Percentiles rank a stretch among this genome's conserved stretches.
phyloP scores from a whole-genome alignment of 2,329 filamentous ascomycete genomes.

The Diaporthe sp. region DNA sequence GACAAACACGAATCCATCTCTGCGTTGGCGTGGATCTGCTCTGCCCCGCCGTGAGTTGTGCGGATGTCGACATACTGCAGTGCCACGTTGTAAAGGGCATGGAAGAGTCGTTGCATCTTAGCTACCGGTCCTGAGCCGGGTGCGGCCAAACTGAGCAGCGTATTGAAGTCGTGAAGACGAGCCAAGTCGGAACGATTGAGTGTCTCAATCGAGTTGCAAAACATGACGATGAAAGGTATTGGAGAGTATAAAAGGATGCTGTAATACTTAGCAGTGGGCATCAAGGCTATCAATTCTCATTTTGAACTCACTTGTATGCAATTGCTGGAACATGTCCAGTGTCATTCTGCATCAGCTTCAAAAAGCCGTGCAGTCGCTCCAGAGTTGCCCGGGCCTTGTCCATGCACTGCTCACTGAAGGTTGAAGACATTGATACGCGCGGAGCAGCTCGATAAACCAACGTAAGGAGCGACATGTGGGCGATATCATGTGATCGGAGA shows the following conservation, averaged over 20 bases:
- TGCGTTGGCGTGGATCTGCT: not conserved
- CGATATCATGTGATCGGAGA: not conserved
- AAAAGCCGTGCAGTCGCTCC: not conserved
- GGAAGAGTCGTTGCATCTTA: not conserved
- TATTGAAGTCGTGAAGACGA: not conserved
- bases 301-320: not conserved
- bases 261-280: not conserved
- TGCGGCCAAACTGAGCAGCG: not conserved
- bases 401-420: not conserved
- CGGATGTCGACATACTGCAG: not conserved
- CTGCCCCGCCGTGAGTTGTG: not conserved
- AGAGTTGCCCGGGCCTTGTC: not conserved
- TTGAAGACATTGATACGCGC: not conserved
- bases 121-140: not conserved
- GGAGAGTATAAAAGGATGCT: not conserved
- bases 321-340: not conserved
- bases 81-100: not conserved
- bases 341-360: not conserved
- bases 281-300: not conserved
- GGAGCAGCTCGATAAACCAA: not conserved
- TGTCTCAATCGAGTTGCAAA: not conserved
- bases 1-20: conserved; percentile 8
- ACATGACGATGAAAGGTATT: not conserved
- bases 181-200: not conserved
- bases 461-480: not conserved